A percentile compares a stretch with the other conserved stretches of the same genome.
These are phyloP conservation scores for Gossypium lobatum DNA, from an alignment of 441 rosid genomes.

Conservation along the genomic window DNA sequence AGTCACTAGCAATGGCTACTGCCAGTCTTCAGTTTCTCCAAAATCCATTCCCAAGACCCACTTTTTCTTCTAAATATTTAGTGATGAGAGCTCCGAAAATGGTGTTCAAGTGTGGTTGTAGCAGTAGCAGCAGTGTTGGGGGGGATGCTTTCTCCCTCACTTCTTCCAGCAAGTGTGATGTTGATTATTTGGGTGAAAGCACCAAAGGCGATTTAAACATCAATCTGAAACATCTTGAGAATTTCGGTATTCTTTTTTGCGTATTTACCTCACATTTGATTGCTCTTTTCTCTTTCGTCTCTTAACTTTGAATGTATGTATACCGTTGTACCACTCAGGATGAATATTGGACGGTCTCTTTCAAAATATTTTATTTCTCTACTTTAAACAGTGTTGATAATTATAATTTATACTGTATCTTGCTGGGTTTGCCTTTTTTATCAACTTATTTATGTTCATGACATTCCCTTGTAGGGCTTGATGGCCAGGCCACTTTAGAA, in stretches of 20 bases:
- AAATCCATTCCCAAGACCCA: slow-evolving; percentile 14
- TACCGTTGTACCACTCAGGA: background rate
- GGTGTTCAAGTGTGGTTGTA: slow-evolving; percentile 30
- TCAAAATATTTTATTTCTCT: background rate
- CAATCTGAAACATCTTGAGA: slow-evolving; percentile 54
- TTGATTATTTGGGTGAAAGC: slow-evolving; percentile 94
- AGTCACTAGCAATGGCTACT: slow-evolving; percentile 22
- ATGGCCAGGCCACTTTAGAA: slow-evolving; percentile 50
- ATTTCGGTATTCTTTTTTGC: slow-evolving; percentile 37
- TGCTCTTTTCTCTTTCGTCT: background rate
- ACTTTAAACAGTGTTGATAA: background rate
- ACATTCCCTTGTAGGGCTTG: slow-evolving; percentile 37
- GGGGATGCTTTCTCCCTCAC: slow-evolving; percentile 67
- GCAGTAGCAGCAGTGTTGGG: slow-evolving; percentile 21
- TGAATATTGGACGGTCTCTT: background rate
- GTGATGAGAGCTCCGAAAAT: slow-evolving; percentile 8
- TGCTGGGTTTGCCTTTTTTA: background rate
- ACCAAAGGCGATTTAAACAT: slow-evolving; percentile 93
- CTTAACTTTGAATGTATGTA: background rate
- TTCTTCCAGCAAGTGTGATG: slow-evolving; percentile 49
- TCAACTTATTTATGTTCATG: background rate
- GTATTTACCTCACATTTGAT: background rate
- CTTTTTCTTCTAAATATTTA: slow-evolving; percentile 8
- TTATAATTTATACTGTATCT: background rate
- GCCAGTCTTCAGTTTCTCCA: slow-evolving; percentile 10